These are phyloP conservation scores for Saccharomyces kudriavzevii DNA, from an alignment of 805 yeast species.

Conservation along the genomic window DNA sequence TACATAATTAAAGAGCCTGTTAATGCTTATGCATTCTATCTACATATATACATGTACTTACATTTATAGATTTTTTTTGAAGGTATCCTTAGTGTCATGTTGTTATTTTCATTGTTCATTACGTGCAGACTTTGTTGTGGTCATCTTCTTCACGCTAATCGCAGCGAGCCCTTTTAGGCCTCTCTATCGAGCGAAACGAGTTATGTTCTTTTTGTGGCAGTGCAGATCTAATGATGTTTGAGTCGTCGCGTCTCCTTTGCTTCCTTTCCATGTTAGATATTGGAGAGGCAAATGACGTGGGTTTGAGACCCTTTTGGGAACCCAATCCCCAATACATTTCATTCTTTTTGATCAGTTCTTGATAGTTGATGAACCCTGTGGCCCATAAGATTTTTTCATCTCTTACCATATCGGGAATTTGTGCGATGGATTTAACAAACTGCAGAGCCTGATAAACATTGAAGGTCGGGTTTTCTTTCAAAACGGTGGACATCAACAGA, in stretches of 20 bases:
- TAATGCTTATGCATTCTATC: neutral
- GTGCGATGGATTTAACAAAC: constrained; percentile 22
- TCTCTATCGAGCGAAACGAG: neutral
- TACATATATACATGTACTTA: neutral
- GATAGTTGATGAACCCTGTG: constrained; percentile 17
- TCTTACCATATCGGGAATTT: constrained; percentile 7
- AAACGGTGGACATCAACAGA: constrained; percentile 20
- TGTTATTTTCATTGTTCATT: neutral
- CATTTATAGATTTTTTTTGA: neutral
- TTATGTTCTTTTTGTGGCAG: neutral
- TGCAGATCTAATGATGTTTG: neutral
- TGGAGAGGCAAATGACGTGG: neutral
- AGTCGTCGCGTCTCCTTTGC: neutral
- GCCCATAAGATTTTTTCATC: constrained; percentile 21
- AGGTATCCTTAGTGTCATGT: neutral
- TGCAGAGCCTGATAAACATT: constrained; percentile 24
- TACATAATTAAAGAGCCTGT: neutral
- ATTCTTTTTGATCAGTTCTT: constrained; percentile 16
- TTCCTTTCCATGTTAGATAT: neutral
- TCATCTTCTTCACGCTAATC: neutral
- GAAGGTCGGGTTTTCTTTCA: constrained; percentile 18
- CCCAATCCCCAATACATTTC: constrained; percentile 11
- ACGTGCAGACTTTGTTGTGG: neutral
- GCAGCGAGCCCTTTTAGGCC: neutral
- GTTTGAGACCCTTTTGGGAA: neutral